These are phyloP conservation scores for Beauveria varroae DNA, from an alignment of 2,329 filamentous ascomycete genomes.

Conservation along the genomic window DNA sequence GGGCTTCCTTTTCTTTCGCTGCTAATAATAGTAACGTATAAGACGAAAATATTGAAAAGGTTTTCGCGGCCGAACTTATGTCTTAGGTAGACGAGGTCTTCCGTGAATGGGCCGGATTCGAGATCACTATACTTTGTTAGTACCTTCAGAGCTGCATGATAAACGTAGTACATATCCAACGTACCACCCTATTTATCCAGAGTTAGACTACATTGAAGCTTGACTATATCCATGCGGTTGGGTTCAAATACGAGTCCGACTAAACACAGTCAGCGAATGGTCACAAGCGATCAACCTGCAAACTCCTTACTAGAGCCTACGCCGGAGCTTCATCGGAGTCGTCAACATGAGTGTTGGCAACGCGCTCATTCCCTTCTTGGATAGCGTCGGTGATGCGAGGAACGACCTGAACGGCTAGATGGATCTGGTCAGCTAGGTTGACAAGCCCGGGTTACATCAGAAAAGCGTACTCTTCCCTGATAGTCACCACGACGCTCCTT, in stretches of 20 bases:
- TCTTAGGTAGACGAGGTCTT: constrained; percentile 75
- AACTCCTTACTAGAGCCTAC: constrained; percentile 41
- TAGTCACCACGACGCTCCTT: no score
- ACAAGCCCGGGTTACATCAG: neutral
- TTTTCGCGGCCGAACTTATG: constrained; percentile 66
- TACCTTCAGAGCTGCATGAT: neutral
- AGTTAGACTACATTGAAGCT: neutral
- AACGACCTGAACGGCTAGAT: neutral
- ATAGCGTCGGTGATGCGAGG: no score
- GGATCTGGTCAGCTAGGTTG: neutral
- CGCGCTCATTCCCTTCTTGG: no score
- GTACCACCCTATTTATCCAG: constrained; percentile 17
- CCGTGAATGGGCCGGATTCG: constrained; percentile 79
- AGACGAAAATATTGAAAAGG: constrained; percentile 84
- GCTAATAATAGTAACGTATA: constrained; percentile 59
- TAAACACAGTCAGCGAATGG: constrained; percentile 17
- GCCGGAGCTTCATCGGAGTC: no score
- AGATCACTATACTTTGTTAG: constrained; percentile 51
- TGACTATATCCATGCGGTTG: neutral
- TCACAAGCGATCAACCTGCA: neutral
- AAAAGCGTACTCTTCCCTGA: constrained; percentile 12
- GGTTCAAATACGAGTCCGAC: constrained; percentile 26
- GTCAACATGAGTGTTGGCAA: no score
- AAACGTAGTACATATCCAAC: constrained; percentile 15
- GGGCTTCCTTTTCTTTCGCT: constrained; percentile 91